Base-by-base conservation (phyloP, 1,139 yeast species). In the Debaryomyces robertsiae region DNA sequence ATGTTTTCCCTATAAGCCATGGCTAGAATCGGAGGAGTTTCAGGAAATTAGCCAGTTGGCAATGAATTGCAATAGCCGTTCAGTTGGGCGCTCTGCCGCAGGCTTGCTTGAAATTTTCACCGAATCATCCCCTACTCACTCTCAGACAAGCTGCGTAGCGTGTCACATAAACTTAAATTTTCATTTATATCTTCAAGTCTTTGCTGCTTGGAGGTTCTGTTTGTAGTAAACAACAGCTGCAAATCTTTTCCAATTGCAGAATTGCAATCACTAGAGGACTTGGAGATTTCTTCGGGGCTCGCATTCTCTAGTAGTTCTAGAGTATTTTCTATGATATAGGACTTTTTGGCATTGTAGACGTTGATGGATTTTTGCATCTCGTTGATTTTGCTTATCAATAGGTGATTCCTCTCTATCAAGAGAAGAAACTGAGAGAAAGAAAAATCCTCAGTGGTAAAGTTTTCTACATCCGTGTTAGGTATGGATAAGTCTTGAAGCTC, bases 371-470 rank as follows among this genome's bases (percentile, higher is more conserved):
- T 37, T 25, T 37, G 35, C 6, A 31, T 27, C 16, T 37, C 40
- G 14, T 31, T 30, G 14, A 37, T 17, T 14, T 31, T 30, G 17
- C 17, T 31, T 6, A 17, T 31, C 27, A 37, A 25, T 7, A 13
- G 11, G 15, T 37, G 40, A 22, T 37, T 37, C 14, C 25, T 30
- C 27, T 37, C 40, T 24, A 37, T 25, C n/a, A 37, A 27, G 9
- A 18, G 10, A 15, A 37, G 30, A 27, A 37, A 35, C 9, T 35
- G 32, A 6, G 32, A 25, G n/a, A 35, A 9, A 5, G 38, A 35
- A 18, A 13, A 35, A 15, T 29, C 28, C 6, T 22, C 38, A 14
- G 16, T 28, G 4, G 19, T 9, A 11, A n/a, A 18, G 15, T 27
- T 11, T 28, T 35, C 19, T n/a, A 11, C 17, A 10, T 35, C 27